Evolutionary conservation across 495 filamentous ascomycete genomes (phyloP), one percentile per base, ranked within the genome.

Genomic region (Lasiosphaeris hirsuta): DNA sequence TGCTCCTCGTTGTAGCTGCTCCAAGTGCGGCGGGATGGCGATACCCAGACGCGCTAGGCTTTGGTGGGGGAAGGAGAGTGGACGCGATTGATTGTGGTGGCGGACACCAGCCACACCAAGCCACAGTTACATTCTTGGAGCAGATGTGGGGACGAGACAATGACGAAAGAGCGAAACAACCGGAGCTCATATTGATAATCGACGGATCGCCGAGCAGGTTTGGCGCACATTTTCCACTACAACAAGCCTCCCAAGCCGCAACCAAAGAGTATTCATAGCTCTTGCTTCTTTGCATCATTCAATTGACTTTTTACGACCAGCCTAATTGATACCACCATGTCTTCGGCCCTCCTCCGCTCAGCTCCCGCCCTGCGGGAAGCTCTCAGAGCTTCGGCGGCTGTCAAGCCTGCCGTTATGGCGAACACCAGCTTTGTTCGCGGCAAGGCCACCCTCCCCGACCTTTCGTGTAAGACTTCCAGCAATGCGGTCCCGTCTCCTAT

Each of bases 401-500:
- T 60, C 58, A 70, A 74, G 68, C 68, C 71, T 57, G 81, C 84
- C 66, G 81, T 82, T 58, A 70, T 86, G 65, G 81, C 83, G 54
- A 84, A 82, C 72, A 86, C 86, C 63, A 85, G 84, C 70, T 92
- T 95, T 69, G 77, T 83, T 63, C 83, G 90, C 62, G 85, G 86
- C 72, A 97, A 97, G 79, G 93, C 90, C 43, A 96, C 90, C 19
- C 85, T 98, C 23, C 94, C 94, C 35, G 92, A 96, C 69, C 85
- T 98, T n/a, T 73, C 89, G 63, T 98, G 92, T 96, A 84, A 61
- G 87, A 73, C 10, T 15, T 23, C 10, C 11, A 36, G 0, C 35
- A 39, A 45, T 44, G 35, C 56, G 23, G 30, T 48, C 18, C 30
- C 10, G 14, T n/a, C n/a, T n/a, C n/a, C 10, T 57, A 17, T 10